Percentiles rank a stretch among this genome's conserved stretches.
Conservation (phyloP, 2,329 filamentous ascomycete species). For the Pyricularia sp. region DNA sequence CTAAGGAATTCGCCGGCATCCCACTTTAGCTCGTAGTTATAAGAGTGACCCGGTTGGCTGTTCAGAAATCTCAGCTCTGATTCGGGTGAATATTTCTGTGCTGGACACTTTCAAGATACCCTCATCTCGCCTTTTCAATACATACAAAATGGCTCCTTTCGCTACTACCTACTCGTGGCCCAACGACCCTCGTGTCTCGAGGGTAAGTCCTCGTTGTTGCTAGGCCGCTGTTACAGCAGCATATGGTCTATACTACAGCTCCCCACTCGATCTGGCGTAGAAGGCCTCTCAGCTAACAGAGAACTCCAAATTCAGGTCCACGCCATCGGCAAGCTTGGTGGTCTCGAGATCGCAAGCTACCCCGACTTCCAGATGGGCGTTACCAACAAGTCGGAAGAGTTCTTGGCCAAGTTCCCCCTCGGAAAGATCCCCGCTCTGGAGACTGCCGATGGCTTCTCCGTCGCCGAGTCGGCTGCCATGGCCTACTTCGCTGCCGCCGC, state of each 20-base stretch:
- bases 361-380: constrained; percentile 29
- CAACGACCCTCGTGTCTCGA: constrained; percentile 24
- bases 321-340: constrained; percentile 27
- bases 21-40: background rate
- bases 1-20: background rate
- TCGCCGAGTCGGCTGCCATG: constrained; percentile 38
- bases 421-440: constrained; percentile 42
- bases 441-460: constrained; percentile 32
- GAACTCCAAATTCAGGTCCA: constrained; percentile 16
- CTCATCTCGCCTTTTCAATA: background rate
- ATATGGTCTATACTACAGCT: background rate
- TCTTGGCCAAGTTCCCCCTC: constrained; percentile 38
- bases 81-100: background rate
- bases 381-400: constrained; percentile 34
- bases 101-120: background rate
- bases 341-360: constrained; percentile 20
- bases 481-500: constrained; percentile 33
- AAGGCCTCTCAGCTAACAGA: background rate
- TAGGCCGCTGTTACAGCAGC: background rate
- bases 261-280: background rate
- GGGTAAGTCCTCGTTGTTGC: constrained; percentile 17
- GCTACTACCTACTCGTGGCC: constrained; percentile 28
- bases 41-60: background rate
- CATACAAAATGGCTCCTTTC: constrained; percentile 26
- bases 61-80: background rate